A percentile compares a stretch with the other conserved stretches of the same genome.
Conservation (phyloP, 2,329 filamentous ascomycete species). For the Fusarium hainanense region DNA sequence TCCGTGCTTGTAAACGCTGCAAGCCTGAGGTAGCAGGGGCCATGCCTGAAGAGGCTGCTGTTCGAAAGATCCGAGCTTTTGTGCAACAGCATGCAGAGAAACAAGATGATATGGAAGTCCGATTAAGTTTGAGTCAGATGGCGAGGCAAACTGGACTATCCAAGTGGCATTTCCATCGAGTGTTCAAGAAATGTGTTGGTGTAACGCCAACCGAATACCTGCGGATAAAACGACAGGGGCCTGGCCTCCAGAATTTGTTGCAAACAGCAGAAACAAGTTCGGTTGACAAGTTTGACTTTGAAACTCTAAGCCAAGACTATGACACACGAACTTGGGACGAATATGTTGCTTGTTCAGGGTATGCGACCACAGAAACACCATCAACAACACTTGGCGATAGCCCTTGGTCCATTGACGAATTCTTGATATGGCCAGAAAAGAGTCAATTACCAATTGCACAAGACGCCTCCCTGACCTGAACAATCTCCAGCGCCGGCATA, state of each 20-base stretch:
- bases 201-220: constrained; percentile 57
- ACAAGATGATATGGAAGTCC: constrained; percentile 17
- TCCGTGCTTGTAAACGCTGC: constrained; percentile 69
- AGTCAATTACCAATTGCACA: neutral
- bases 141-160: constrained; percentile 64
- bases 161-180: constrained; percentile 68
- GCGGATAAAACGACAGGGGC: constrained; percentile 32
- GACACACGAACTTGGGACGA: constrained; percentile 36
- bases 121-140: constrained; percentile 57
- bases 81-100: constrained; percentile 45
- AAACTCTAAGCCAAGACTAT: constrained; percentile 13
- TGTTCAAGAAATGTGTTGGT: constrained; percentile 67
- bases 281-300: constrained; percentile 25
- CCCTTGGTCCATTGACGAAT: constrained; percentile 42
- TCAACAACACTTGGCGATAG: constrained; percentile 20
- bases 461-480: neutral
- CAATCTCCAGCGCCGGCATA: neutral
- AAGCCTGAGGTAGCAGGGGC: constrained; percentile 55
- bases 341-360: constrained; percentile 9
- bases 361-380: constrained; percentile 15
- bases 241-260: neutral
- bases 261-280: constrained; percentile 15
- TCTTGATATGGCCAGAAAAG: constrained; percentile 39
- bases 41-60: constrained; percentile 58
- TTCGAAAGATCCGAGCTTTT: constrained; percentile 54